Base-by-base conservation (phyloP, 179 eudicot genomes). In the Carnegiea gigantea region DNA sequence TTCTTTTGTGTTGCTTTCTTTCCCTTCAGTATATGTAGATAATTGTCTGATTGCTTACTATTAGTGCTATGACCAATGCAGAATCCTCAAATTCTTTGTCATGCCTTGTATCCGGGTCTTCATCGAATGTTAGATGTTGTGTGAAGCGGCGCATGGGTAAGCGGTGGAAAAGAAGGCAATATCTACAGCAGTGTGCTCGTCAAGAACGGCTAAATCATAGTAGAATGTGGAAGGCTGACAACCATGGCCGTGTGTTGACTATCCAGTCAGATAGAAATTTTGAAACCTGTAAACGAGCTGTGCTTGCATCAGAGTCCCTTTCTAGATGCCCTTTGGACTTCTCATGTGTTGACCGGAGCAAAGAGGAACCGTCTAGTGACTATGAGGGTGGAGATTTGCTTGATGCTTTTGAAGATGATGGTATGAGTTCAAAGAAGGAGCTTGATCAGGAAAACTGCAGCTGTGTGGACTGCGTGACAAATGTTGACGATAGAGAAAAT, bases 151-250 rank as follows among this genome's bases (percentile, higher is more conserved):
- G 87, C 75, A 73, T 89, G 72, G 86, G 89, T 72, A 91, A 91
- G 86, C 87, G 92, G 71, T 92, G 99, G 99, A 95, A 89, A 82
- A 86, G 98, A 59, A 88, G 91, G 40, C 89, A 91, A 83, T 85
- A 90, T 89, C 83, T 94, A 80, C 95, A 92, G 86, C 94, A 92
- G 81, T 87, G 93, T 88, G 90, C 98, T 90, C 97, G 93, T 53
- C 95, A 90, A 88, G 95, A 94, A 82, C 87, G 92, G 81, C 79
- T 90, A 79, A 90, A 89, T 79, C 86, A 86, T 87, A 89, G 92
- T 80, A 90, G 90, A 79, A 94, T 90, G 81, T 88, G 95, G 93
- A 92, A 89, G 81, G 78, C 40, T 72, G 92, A 88, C 53, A 87
- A 89, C 44, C 85, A 84, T 79, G 82, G 77, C 75, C 85, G 84